Evolutionary conservation across 1,284 basidiomycete species (phyloP), one percentile per base, ranked within the genome.

Genomic region (Sporisorium exsertum): DNA sequence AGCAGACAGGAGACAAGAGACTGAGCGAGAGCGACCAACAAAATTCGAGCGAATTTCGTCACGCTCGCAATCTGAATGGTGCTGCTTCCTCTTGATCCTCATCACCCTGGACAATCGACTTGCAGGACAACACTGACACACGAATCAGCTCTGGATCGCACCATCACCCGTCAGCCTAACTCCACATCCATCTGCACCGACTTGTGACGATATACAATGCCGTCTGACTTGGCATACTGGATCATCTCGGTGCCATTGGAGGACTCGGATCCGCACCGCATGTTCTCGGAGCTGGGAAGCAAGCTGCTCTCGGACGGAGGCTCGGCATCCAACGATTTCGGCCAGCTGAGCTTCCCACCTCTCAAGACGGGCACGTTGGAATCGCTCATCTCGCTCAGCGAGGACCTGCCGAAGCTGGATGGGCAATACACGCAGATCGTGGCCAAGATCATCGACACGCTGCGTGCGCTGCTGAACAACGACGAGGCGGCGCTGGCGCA

Each of bases 371-470:
- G 96, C 61, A 99, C 96, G 0, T 90, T 99, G 27, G 95, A 96
- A 72, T 89, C 91, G 29, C 91, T 99, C 65, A 91, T 99, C 75
- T 89, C 90, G 4, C 89, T 99, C 53, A 96, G 94, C 18, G 97
- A 99, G 84, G 91, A 93, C 58, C 89, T 99, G 49, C 94, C 95
- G 16, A 98, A 97, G 87, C 91, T 93, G 72, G 97, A 99, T 80
- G 85, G 89, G n/a, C 90, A 90, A 87, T 95, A 97, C 87, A 97
- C 94, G 3, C 88, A 90, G 24, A 91, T 91, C 13, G 92, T 96
- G 66, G 93, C 93, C 70, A 98, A 97, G 89, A 92, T 93, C 26
- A 94, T 98, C 66, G 97, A 99, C 83, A 95, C 94, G 0, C 89
- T 98, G 55, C 92, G 95, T 52, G 93, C 92, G 75, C 89, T 99